Evolutionary conservation across 108 stramenopile genomes (phyloP).

Genomic region (Nannochloropsis oceanica): DNA sequence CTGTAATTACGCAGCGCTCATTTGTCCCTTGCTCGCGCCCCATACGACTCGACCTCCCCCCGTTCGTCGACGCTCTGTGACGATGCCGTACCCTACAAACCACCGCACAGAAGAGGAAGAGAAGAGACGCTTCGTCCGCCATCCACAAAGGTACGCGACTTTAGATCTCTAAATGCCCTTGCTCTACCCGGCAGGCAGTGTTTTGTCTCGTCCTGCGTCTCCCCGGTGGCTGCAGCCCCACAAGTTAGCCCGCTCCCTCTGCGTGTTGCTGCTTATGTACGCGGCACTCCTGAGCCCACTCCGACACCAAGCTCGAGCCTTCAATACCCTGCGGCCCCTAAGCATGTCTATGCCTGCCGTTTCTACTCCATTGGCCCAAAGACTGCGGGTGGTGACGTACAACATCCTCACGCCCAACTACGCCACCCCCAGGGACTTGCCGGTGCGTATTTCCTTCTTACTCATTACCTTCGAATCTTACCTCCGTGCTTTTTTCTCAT

Average conservation of each 20-base stretch:
- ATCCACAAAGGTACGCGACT: too few relatives aligned
- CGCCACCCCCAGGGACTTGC: background rate
- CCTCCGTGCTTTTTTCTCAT: background rate
- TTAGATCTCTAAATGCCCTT: too few relatives aligned
- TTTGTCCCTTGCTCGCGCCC: too few relatives aligned
- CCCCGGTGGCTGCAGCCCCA: too few relatives aligned
- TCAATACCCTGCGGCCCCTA: background rate
- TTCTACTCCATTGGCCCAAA: background rate
- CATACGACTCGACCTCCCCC: too few relatives aligned
- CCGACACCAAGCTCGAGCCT: background rate
- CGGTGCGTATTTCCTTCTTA: background rate
- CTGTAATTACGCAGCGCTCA: too few relatives aligned
- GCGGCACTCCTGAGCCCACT: background rate
- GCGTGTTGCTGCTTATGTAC: background rate
- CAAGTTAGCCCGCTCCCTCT: background rate
- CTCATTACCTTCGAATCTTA: background rate
- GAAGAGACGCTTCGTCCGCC: too few relatives aligned
- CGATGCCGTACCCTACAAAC: too few relatives aligned
- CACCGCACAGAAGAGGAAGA: too few relatives aligned
- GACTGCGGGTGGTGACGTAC: background rate
- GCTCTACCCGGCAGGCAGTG: too few relatives aligned
- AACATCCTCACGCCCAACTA: background rate
- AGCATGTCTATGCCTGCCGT: background rate
- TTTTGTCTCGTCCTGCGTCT: too few relatives aligned
- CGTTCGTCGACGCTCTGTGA: too few relatives aligned